These are phyloP conservation scores for Pseudocercospora eumusae DNA, from an alignment of 2,329 filamentous ascomycete species.

Conservation along the genomic window DNA sequence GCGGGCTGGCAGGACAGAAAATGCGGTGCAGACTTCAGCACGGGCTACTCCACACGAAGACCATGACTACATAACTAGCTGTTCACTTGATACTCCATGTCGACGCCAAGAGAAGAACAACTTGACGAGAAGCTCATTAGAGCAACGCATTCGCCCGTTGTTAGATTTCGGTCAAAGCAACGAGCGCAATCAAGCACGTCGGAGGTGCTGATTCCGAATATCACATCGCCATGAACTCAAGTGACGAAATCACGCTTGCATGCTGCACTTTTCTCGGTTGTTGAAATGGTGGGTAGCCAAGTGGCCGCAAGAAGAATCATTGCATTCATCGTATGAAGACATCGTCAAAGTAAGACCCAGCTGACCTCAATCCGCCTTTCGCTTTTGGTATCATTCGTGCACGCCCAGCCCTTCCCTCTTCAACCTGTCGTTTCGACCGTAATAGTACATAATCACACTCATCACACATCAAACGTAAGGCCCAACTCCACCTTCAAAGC, in stretches of 20 bases:
- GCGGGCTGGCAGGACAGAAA: neutral
- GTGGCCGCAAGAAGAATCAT: neutral
- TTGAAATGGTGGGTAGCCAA: neutral
- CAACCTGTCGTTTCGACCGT: conserved; percentile 6
- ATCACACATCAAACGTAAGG: conserved; percentile 4
- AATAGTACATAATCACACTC: conserved; percentile 1
- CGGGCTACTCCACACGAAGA: neutral
- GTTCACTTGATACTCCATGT: neutral
- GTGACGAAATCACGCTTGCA: neutral
- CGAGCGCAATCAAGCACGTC: neutral
- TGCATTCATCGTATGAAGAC: neutral
- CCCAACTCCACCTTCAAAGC: neutral
- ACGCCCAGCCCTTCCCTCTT: neutral
- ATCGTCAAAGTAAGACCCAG: conserved; percentile 8
- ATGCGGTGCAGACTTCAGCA: neutral
- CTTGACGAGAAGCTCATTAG: neutral
- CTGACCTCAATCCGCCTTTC: conserved; percentile 4
- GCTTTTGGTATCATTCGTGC: conserved; percentile 9
- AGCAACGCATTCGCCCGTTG: neutral
- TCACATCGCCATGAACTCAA: neutral
- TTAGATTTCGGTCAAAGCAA: neutral
- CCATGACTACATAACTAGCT: neutral
- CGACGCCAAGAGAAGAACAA: neutral
- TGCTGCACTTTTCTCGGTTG: neutral
- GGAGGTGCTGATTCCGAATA: neutral